A percentile compares a stretch with the other conserved stretches of the same genome.
Conservation (phyloP, 768 basidiomycete genomes). For the Candolleomyces efflorescens region DNA sequence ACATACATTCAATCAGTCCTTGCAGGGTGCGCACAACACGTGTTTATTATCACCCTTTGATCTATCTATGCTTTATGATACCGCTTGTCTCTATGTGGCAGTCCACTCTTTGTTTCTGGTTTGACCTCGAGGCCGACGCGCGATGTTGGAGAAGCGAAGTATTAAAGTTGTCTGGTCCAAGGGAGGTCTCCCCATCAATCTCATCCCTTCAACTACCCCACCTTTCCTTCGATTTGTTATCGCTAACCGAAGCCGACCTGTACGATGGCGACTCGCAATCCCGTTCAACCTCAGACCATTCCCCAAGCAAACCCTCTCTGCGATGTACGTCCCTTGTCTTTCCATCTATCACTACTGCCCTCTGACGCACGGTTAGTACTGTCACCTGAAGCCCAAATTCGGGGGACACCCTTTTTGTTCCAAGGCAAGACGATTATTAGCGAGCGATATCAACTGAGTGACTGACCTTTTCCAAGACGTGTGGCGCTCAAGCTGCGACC, state of each 20-base stretch:
- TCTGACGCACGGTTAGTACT: slow-evolving; percentile 34
- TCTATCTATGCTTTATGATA: slow-evolving; percentile 10
- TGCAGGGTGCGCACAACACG: slow-evolving; percentile 20
- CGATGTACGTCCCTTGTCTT: slow-evolving; percentile 27
- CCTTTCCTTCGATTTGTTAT: not conserved
- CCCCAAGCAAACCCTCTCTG: slow-evolving; percentile 33
- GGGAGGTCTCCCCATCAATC: slow-evolving; percentile 1
- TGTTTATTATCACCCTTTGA: slow-evolving; percentile 15
- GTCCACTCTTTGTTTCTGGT: slow-evolving; percentile 16
- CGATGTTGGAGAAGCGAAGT: slow-evolving; percentile 11
- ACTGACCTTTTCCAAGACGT: too few species aligned
- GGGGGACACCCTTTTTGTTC: slow-evolving; percentile 44
- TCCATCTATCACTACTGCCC: slow-evolving; percentile 5
- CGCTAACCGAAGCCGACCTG: slow-evolving; percentile 19
- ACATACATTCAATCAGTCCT: too few species aligned
- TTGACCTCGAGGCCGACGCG: slow-evolving; percentile 22
- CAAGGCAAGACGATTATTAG: too few species aligned
- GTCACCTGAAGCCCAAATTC: slow-evolving; percentile 47
- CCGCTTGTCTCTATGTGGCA: slow-evolving; percentile 3
- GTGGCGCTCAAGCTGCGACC: slow-evolving; percentile 40
- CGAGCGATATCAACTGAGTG: too few species aligned
- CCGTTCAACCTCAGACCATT: slow-evolving; percentile 16
- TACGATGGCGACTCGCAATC: slow-evolving; percentile 13
- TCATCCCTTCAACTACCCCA: not conserved
- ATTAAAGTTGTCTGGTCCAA: slow-evolving; percentile 8